phyloP scores from a whole-genome alignment of 768 basidiomycete species.

The Tulasnella sp. region DNA sequence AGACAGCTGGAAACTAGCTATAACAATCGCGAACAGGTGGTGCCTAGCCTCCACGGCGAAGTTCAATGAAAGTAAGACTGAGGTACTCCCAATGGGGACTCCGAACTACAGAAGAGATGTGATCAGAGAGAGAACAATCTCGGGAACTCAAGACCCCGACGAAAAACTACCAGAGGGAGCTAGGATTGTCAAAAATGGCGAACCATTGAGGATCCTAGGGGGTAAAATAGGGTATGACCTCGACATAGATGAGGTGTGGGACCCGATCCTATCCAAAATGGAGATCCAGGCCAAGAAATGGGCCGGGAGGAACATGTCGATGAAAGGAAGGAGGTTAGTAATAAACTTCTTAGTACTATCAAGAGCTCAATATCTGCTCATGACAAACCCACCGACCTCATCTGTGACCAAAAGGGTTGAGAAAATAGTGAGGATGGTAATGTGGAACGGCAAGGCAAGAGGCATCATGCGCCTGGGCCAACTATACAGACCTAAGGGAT shows the following conservation, averaged over 20 bases:
- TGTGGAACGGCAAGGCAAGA: slow-evolving; percentile 13
- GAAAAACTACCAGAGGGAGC: too few species aligned
- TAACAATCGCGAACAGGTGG: slow-evolving; percentile 34
- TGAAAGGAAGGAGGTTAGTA: slow-evolving; percentile 26
- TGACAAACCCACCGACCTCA: not conserved
- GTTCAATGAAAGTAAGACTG: slow-evolving; percentile 29
- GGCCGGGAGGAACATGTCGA: not conserved
- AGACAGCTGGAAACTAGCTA: slow-evolving; percentile 33
- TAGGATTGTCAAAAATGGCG: too few species aligned
- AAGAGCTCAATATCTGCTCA: slow-evolving; percentile 10
- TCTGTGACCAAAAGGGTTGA: not conserved
- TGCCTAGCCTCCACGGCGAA: slow-evolving; percentile 34
- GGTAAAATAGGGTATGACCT: too few species aligned
- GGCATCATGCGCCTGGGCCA: not conserved
- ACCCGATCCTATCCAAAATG: too few species aligned
- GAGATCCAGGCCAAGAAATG: slow-evolving; percentile 20
- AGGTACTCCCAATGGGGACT: slow-evolving; percentile 34
- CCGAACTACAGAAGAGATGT: slow-evolving; percentile 21
- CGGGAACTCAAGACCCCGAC: too few species aligned
- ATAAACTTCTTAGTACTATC: not conserved
- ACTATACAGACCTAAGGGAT: not conserved
- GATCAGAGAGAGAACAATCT: too few species aligned
- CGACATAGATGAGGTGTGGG: too few species aligned
- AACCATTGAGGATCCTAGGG: too few species aligned
- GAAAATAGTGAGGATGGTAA: not conserved